Evolutionary conservation across 1,139 yeast genomes (phyloP).

Genomic region (Williopsis jadinii): DNA sequence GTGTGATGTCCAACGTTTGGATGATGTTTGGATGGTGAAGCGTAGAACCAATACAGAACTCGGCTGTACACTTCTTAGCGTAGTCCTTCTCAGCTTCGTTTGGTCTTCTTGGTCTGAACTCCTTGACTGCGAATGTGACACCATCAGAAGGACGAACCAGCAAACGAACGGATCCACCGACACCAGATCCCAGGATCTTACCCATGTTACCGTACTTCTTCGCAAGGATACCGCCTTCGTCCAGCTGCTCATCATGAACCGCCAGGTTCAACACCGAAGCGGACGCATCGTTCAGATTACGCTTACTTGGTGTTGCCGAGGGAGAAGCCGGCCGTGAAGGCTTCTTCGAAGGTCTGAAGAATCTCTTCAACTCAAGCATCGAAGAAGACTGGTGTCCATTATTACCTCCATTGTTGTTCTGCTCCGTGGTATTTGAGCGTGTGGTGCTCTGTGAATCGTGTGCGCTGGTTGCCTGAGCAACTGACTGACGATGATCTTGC

Average conservation of each 20-base stretch:
- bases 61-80: conserved; percentile 93
- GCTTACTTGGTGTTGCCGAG: neutral
- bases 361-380: conserved; percentile 71
- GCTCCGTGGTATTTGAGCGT: neutral
- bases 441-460: neutral
- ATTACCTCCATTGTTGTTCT: neutral
- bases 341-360: conserved; percentile 36
- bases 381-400: conserved; percentile 33
- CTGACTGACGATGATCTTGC: neutral
- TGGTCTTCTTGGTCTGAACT: conserved; percentile 79
- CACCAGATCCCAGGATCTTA: conserved; percentile 90
- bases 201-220: conserved; percentile 89
- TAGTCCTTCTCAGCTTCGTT: conserved; percentile 87
- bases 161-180: conserved; percentile 93
- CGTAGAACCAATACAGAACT: conserved; percentile 94
- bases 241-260: conserved; percentile 21
- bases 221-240: conserved; percentile 58
- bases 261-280: conserved; percentile 2
- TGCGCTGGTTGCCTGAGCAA: neutral
- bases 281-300: conserved; percentile 14
- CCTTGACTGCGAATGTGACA: conserved; percentile 92
- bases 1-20: conserved; percentile 86
- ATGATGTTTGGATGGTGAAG: conserved; percentile 90
- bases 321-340: conserved; percentile 2
- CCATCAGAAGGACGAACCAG: conserved; percentile 76